phyloP scores from a whole-genome alignment of 73 alveolate genomes.

The Breviolum minutum region DNA sequence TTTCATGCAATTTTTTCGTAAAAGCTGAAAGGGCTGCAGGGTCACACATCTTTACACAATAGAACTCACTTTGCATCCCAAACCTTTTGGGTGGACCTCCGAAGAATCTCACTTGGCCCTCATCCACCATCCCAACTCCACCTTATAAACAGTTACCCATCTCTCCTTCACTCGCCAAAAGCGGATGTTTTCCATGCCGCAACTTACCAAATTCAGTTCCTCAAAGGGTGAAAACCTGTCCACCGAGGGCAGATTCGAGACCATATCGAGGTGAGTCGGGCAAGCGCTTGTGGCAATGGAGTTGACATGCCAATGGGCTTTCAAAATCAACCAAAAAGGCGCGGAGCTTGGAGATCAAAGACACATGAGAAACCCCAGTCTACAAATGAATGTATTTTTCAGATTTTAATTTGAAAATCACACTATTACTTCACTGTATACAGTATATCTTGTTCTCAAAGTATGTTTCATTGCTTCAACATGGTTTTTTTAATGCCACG shows the following conservation, averaged over 20 bases:
- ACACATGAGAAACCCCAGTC: no score
- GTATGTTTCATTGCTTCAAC: no score
- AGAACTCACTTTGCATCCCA: not conserved
- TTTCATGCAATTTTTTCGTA: no score
- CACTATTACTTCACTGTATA: no score
- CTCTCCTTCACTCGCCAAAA: slow-evolving; percentile 98
- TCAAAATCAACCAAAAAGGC: no score
- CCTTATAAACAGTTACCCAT: not conserved
- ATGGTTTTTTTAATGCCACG: not conserved
- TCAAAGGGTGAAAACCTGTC: slow-evolving; percentile 98
- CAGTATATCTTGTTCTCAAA: no score
- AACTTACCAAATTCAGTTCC: slow-evolving; percentile 97
- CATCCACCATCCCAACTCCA: not conserved
- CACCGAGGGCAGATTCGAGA: slow-evolving; percentile 61
- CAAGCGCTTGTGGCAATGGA: not conserved
- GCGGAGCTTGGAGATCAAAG: no score
- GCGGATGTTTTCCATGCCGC: slow-evolving; percentile 99
- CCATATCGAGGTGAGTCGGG: not conserved
- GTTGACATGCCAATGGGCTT: no score
- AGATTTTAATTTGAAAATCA: no score
- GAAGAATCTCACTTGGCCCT: no score
- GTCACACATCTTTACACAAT: not conserved
- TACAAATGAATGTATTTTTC: no score
- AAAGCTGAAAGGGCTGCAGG: not conserved
- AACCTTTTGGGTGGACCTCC: not conserved